Evolutionary conservation across 495 filamentous ascomycete genomes (phyloP).

Genomic region (Zalerion maritima): DNA sequence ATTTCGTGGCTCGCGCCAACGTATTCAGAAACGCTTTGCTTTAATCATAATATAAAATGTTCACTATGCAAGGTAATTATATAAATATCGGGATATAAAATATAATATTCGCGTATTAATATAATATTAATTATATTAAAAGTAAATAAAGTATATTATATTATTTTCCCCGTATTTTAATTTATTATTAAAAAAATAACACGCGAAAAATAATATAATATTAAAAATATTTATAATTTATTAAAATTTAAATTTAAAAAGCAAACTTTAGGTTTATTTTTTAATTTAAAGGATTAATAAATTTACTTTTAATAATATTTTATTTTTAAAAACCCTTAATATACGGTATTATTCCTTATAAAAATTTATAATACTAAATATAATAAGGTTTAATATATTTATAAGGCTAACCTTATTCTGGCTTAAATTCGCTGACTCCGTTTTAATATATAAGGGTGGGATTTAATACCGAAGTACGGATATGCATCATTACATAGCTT

Average conservation of each 20-base stretch:
- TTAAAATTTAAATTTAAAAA: slow-evolving; percentile 3
- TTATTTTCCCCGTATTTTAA: slow-evolving; percentile 3
- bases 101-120: slow-evolving; percentile 2
- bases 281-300: slow-evolving; percentile 4
- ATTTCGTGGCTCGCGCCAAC: too few relatives aligned
- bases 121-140: slow-evolving; percentile 4
- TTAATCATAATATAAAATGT: slow-evolving; percentile 1
- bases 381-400: neutral
- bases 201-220: slow-evolving; percentile 3
- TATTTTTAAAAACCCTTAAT: slow-evolving; percentile 3
- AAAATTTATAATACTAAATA: neutral
- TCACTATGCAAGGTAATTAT: slow-evolving; percentile 3
- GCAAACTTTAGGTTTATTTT: slow-evolving; percentile 3
- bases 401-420: neutral
- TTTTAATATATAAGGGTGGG: slow-evolving; percentile 5
- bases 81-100: slow-evolving; percentile 4
- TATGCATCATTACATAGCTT: slow-evolving; percentile 10
- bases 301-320: slow-evolving; percentile 2
- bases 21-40: too few relatives aligned
- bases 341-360: slow-evolving; percentile 2
- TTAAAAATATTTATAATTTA: slow-evolving; percentile 5
- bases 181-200: slow-evolving; percentile 3
- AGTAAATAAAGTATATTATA: neutral
- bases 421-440: neutral
- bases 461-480: slow-evolving; percentile 13